A percentile compares a stretch with the other conserved stretches of the same genome.
Evolutionary conservation across 2,329 filamentous ascomycete genomes (phyloP).

Genomic region (Phialemonium atrogriseum): DNA sequence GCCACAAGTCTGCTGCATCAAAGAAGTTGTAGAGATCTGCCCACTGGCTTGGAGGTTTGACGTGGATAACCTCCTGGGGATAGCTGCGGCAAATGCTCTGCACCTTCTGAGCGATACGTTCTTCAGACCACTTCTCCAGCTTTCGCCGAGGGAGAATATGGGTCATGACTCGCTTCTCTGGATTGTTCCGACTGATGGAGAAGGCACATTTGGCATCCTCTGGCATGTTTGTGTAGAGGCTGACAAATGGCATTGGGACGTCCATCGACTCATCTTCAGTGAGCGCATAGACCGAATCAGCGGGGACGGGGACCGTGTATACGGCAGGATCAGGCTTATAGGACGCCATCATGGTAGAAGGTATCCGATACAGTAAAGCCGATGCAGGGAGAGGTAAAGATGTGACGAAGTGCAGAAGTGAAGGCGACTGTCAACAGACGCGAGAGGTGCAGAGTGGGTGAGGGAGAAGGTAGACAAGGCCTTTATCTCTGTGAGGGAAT

Average conservation of each 20-base stretch:
- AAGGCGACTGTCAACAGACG: no score
- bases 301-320: not conserved
- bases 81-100: slow-evolving; percentile 15
- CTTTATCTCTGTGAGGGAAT: no score
- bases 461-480: no score
- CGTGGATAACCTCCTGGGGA: slow-evolving; percentile 11
- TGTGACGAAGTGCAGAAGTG: no score
- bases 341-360: no score
- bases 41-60: slow-evolving; percentile 21
- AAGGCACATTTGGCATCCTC: slow-evolving; percentile 13
- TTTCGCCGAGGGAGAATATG: slow-evolving; percentile 1
- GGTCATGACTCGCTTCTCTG: slow-evolving; percentile 2
- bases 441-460: no score
- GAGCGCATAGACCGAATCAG: not conserved
- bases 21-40: slow-evolving; percentile 37
- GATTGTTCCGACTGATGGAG: slow-evolving; percentile 6
- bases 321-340: no score
- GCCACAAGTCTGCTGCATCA: slow-evolving; percentile 38
- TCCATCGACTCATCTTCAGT: no score
- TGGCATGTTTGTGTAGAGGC: slow-evolving; percentile 28
- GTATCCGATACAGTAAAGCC: no score
- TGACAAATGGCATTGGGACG: slow-evolving; percentile 13
- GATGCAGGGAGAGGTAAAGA: no score
- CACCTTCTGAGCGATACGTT: slow-evolving; percentile 13
- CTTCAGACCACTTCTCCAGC: slow-evolving; percentile 4